These are phyloP conservation scores for Scutellaria minor DNA, from an alignment of 257 asterid genomes.

Conservation along the genomic window DNA sequence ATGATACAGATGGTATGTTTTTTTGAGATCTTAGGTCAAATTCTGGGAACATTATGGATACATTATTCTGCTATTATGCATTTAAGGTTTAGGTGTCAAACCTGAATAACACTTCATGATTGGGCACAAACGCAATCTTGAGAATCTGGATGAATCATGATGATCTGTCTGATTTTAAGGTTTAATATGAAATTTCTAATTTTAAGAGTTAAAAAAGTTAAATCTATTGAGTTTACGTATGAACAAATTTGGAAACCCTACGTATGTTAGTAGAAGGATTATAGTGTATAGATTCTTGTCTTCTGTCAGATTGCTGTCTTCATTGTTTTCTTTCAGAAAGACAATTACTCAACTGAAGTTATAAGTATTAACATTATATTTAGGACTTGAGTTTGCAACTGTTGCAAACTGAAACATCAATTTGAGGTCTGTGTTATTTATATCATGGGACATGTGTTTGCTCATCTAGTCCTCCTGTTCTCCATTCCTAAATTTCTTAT, in stretches of 20 bases:
- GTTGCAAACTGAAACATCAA: constrained; percentile 4
- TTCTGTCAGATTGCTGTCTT: neutral
- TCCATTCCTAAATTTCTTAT: constrained; percentile 51
- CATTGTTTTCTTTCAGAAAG: neutral
- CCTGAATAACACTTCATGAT: neutral
- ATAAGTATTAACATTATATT: neutral
- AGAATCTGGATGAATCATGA: too few species aligned
- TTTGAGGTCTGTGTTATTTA: constrained; percentile 27
- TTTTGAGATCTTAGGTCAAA: neutral
- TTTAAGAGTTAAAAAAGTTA: neutral
- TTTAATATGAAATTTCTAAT: neutral
- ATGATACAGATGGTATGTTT: neutral
- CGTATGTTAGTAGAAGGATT: neutral
- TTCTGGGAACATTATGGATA: neutral
- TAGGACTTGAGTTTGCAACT: neutral
- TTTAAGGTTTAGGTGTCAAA: neutral
- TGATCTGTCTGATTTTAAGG: too few species aligned
- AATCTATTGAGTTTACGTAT: neutral
- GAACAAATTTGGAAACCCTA: neutral
- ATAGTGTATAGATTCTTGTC: neutral
- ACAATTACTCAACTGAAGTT: neutral
- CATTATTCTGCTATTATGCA: neutral
- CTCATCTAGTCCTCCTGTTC: constrained; percentile 27
- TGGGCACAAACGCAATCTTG: neutral
- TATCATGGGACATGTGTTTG: constrained; percentile 31